Conservation (phyloP, 2,329 filamentous ascomycete genomes). For the Saccharata proteae region DNA sequence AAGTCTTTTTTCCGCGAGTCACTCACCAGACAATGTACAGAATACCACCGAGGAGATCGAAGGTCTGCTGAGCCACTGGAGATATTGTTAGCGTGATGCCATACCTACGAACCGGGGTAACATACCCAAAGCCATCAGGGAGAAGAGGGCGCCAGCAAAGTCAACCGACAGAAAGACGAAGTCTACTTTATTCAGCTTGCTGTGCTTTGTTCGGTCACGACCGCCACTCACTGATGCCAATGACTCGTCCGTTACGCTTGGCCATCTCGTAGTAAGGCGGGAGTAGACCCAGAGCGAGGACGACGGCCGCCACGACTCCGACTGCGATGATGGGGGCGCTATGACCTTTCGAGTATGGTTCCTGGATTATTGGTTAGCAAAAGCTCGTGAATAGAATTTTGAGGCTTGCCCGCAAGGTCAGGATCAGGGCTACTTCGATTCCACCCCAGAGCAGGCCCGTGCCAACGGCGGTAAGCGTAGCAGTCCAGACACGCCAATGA, state of each 20-base stretch:
- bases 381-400: background rate
- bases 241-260: conserved; percentile 48
- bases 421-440: conserved; percentile 43
- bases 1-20: too few relatives aligned
- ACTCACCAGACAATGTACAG: conserved; percentile 49
- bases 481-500: conserved; percentile 37
- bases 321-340: conserved; percentile 43
- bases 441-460: conserved; percentile 38
- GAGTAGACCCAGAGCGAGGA: conserved; percentile 45
- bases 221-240: conserved; percentile 43
- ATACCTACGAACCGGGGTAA: background rate
- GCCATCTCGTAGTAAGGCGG: conserved; percentile 51
- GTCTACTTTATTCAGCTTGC: conserved; percentile 20
- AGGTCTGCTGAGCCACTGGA: conserved; percentile 45
- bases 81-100: too few relatives aligned
- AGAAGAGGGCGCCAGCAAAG: conserved; percentile 50
- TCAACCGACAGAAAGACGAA: conserved; percentile 50
- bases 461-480: conserved; percentile 27
- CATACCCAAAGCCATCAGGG: conserved; percentile 48
- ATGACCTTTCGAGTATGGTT: conserved; percentile 42
- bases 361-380: conserved; percentile 21
- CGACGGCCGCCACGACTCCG: conserved; percentile 45
- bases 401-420: conserved; percentile 43
- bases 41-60: conserved; percentile 49
- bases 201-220: too few relatives aligned